phyloP scores from a whole-genome alignment of 1,284 basidiomycete species.

The Ceratorhiza oryzae-sativae region DNA sequence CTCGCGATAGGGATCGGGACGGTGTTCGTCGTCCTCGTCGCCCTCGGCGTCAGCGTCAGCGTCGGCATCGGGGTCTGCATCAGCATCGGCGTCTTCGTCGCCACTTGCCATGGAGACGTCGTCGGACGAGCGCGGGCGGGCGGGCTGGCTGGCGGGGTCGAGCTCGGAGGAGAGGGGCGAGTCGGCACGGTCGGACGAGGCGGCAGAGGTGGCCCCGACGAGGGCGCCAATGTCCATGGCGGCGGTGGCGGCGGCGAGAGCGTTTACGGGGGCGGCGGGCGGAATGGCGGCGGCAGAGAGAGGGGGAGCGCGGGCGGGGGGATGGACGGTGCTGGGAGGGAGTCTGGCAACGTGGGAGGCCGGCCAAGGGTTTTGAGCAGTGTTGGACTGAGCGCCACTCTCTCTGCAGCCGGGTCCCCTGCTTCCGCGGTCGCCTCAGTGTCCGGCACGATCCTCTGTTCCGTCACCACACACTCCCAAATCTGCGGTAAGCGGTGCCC shows the following conservation, averaged over 20 bases:
- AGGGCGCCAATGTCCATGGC: slow-evolving; percentile 37
- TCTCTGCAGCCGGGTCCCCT: neutral
- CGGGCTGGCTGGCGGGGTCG: neutral
- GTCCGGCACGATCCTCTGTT: neutral
- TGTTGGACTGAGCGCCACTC: slow-evolving; percentile 5
- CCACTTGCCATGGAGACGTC: slow-evolving; percentile 34
- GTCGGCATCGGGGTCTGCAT: neutral
- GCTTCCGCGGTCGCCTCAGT: neutral
- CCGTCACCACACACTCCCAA: neutral
- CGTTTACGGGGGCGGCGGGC: neutral
- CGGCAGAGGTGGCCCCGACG: slow-evolving; percentile 12
- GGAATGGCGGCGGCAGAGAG: slow-evolving; percentile 15
- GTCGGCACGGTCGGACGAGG: slow-evolving; percentile 37
- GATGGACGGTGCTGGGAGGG: neutral
- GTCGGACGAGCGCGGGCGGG: neutral
- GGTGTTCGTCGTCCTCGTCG: slow-evolving; percentile 25
- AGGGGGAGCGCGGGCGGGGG: neutral
- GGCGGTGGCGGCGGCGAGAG: slow-evolving; percentile 15
- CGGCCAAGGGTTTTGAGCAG: neutral
- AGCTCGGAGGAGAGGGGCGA: slow-evolving; percentile 30
- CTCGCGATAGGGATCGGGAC: slow-evolving; percentile 13
- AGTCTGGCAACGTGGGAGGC: slow-evolving; percentile 11
- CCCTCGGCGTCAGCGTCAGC: slow-evolving; percentile 24
- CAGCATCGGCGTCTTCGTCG: slow-evolving; percentile 21
- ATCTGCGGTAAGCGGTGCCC: slow-evolving; percentile 22